Conservation (phyloP, 1,284 basidiomycete species). For the Tilletia walkeri region DNA sequence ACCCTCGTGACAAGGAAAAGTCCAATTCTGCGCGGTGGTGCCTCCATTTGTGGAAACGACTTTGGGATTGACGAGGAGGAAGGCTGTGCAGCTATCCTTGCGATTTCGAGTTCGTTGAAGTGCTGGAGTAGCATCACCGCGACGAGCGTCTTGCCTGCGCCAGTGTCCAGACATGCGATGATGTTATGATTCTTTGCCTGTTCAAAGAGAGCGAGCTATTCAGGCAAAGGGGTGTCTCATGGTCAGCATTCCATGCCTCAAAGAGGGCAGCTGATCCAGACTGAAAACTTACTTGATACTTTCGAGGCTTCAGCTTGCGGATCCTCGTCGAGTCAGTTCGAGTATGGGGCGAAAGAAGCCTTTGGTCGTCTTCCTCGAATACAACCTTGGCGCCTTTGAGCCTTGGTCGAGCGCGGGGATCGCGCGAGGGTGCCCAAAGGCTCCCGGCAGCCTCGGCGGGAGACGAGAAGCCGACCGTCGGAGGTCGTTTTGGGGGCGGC, state of each 20-base stretch:
- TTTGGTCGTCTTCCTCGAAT: background rate
- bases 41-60: background rate
- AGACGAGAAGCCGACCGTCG: no score
- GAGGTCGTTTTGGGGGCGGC: no score
- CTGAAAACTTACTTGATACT: conserved; percentile 3
- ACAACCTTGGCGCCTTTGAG: background rate
- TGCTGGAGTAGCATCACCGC: conserved; percentile 40
- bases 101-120: conserved; percentile 20
- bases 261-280: background rate
- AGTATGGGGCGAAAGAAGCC: background rate
- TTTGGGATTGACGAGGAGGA: background rate
- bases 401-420: background rate
- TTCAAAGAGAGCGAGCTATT: conserved; percentile 28
- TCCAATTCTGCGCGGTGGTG: conserved; percentile 11
- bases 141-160: conserved; percentile 47
- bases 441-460: no score
- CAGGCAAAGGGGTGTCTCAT: no score
- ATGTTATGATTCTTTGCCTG: conserved; percentile 27
- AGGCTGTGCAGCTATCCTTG: background rate
- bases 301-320: background rate
- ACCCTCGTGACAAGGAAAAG: conserved; percentile 42
- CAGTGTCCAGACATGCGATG: conserved; percentile 42
- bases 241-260: no score
- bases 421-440: no score
- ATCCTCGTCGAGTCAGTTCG: background rate